Evolutionary conservation across 495 filamentous ascomycete genomes (phyloP).

Genomic region (Thozetella sp.): DNA sequence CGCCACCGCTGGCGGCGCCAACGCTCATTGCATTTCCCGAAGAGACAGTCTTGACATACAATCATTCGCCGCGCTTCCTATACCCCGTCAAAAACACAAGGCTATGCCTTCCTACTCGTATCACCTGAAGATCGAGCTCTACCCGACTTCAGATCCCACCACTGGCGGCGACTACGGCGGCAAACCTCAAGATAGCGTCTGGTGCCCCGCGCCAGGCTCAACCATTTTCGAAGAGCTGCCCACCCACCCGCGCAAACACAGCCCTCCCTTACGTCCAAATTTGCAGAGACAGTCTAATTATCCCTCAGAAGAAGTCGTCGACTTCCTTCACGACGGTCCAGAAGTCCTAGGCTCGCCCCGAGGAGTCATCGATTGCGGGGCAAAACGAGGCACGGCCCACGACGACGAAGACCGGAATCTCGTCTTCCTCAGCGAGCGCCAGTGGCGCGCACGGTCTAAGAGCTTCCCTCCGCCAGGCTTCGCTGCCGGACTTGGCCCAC

Average conservation of each 20-base stretch:
- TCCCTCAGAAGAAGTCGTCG: not conserved
- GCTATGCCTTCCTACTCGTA: constrained; percentile 86
- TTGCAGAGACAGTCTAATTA: not conserved
- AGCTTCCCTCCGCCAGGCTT: constrained; percentile 31
- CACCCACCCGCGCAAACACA: constrained; percentile 30
- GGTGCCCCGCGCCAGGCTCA: constrained; percentile 34
- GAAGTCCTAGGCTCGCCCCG: not conserved
- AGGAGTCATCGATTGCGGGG: constrained; percentile 45
- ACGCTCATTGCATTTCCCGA: too few relatives aligned
- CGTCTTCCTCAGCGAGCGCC: constrained; percentile 26
- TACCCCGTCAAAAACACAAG: constrained; percentile 19
- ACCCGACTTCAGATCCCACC: constrained; percentile 49
- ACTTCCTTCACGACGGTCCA: not conserved
- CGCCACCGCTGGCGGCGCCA: not conserved
- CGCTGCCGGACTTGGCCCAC: constrained; percentile 32
- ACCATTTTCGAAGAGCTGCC: constrained; percentile 48
- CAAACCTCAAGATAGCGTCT: constrained; percentile 22
- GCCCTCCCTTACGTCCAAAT: not conserved
- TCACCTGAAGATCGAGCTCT: constrained; percentile 86
- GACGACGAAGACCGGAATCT: constrained; percentile 27
- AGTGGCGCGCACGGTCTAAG: constrained; percentile 24
- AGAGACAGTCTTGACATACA: too few relatives aligned
- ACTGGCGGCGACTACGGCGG: constrained; percentile 8
- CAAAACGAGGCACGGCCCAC: constrained; percentile 25
- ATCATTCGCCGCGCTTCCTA: too few relatives aligned